Conservation (phyloP, 371 early-diverging fungal species). For the Mucor circinelloides region DNA sequence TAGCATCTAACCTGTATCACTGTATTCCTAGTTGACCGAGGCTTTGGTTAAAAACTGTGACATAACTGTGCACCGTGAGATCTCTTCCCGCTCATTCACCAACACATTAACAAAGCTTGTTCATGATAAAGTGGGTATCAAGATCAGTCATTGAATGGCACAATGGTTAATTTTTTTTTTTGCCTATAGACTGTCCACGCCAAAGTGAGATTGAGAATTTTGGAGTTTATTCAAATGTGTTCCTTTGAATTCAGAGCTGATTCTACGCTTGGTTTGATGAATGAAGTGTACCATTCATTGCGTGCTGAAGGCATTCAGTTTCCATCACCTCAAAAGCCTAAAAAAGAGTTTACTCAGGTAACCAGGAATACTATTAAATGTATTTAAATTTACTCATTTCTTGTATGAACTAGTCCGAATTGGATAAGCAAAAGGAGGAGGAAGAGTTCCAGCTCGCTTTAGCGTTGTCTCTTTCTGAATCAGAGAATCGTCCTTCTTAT, state of each 20-base stretch:
- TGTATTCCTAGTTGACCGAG: slow-evolving; percentile 72
- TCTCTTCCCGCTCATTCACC: slow-evolving; percentile 87
- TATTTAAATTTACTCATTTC: background rate
- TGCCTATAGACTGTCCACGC: slow-evolving; percentile 69
- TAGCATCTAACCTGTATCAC: background rate
- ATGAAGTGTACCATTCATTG: slow-evolving; percentile 78
- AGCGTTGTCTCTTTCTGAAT: slow-evolving; percentile 85
- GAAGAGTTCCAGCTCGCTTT: slow-evolving; percentile 91
- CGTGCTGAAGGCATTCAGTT: slow-evolving; percentile 68
- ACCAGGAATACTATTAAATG: background rate
- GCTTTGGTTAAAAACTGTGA: slow-evolving; percentile 91
- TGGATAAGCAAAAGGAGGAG: slow-evolving; percentile 84
- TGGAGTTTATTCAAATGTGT: slow-evolving; percentile 91
- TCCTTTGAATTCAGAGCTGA: slow-evolving; percentile 83
- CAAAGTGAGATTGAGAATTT: slow-evolving; percentile 74
- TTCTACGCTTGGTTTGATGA: slow-evolving; percentile 82
- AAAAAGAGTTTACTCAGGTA: slow-evolving; percentile 71
- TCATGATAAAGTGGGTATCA: slow-evolving; percentile 62
- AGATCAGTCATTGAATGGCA: background rate
- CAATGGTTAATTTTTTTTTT: background rate
- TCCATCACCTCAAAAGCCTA: slow-evolving; percentile 82
- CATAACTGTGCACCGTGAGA: slow-evolving; percentile 76
- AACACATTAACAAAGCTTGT: slow-evolving; percentile 77
- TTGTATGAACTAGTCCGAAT: slow-evolving; percentile 47
- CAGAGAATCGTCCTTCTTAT: slow-evolving; percentile 54